Evolutionary conservation across 2,329 filamentous ascomycete genomes (phyloP).

Genomic region (Phaeoacremonium minimum): DNA sequence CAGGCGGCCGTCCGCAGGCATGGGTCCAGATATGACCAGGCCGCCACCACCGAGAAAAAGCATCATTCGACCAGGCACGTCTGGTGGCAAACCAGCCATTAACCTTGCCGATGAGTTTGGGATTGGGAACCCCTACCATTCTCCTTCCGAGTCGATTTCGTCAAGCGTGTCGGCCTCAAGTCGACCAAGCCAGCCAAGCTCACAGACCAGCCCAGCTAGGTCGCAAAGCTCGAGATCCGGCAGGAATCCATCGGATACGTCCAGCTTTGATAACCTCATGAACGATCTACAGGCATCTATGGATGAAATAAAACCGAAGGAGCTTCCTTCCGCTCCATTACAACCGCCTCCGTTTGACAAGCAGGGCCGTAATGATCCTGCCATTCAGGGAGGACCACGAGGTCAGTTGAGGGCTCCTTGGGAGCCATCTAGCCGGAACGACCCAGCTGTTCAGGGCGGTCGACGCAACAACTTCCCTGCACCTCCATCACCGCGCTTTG

Average conservation of each 20-base stretch:
- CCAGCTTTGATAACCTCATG: conserved; percentile 48
- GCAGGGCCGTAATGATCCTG: conserved; percentile 28
- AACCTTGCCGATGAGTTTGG: conserved; percentile 59
- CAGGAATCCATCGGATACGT: conserved; percentile 35
- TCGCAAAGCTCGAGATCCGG: conserved; percentile 26
- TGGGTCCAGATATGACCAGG: conserved; percentile 45
- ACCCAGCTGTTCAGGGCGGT: conserved; percentile 21
- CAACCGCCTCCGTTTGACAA: conserved; percentile 16
- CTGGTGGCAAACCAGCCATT: conserved; percentile 36
- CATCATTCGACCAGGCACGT: conserved; percentile 35
- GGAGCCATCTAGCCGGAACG: conserved; percentile 18
- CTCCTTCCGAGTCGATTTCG: conserved; percentile 58
- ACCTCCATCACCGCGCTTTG: conserved; percentile 4
- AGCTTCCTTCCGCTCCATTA: conserved; percentile 14
- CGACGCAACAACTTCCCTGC: conserved; percentile 6
- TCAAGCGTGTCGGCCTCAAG: conserved; percentile 54
- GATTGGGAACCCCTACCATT: conserved; percentile 59
- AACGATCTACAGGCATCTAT: conserved; percentile 52
- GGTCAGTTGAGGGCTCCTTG: conserved; percentile 9
- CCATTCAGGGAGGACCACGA: conserved; percentile 10
- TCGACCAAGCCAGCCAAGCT: conserved; percentile 54
- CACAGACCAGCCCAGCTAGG: conserved; percentile 50
- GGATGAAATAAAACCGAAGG: conserved; percentile 28
- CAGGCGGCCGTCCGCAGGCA: conserved; percentile 30
- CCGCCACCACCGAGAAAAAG: conserved; percentile 49